Evolutionary conservation across 192 early-diverging fungal species (phyloP).

Genomic region (Chytriomyces confervae): DNA sequence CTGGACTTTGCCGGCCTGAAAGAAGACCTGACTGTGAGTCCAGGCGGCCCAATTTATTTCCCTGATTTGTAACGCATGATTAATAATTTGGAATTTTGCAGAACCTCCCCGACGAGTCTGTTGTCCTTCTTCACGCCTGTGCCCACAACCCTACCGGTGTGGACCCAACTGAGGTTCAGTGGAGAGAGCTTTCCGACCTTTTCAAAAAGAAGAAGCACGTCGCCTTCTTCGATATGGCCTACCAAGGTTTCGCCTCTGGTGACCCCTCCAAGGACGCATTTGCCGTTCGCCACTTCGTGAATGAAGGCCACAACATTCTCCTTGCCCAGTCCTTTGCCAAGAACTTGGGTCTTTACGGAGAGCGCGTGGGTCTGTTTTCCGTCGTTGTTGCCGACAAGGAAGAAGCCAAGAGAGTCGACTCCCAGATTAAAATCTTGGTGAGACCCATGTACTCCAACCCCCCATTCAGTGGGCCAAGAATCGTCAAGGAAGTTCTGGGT

Average conservation of each 20-base stretch:
- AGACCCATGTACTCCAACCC: slow-evolving; percentile 99
- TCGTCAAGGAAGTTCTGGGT: slow-evolving; percentile 87
- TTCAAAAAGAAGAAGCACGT: slow-evolving; percentile 81
- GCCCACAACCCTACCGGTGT: slow-evolving; percentile 99
- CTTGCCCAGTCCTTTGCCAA: slow-evolving; percentile 98
- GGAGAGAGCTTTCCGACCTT: slow-evolving; percentile 83
- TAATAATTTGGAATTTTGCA: slow-evolving; percentile 29
- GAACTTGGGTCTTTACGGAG: slow-evolving; percentile 99
- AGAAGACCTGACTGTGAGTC: slow-evolving; percentile 76
- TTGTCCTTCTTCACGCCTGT: slow-evolving; percentile 96
- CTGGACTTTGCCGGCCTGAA: slow-evolving; percentile 92
- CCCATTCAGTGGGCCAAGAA: slow-evolving; percentile 91
- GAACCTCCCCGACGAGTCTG: slow-evolving; percentile 83
- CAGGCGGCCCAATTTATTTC: neutral
- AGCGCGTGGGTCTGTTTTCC: slow-evolving; percentile 93
- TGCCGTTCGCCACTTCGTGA: slow-evolving; percentile 93
- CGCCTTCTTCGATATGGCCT: slow-evolving; percentile 99
- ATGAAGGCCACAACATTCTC: slow-evolving; percentile 71
- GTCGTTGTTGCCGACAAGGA: slow-evolving; percentile 74
- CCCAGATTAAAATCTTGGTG: slow-evolving; percentile 95
- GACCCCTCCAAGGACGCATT: slow-evolving; percentile 86
- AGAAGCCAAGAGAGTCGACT: slow-evolving; percentile 82
- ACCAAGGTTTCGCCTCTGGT: slow-evolving; percentile 99
- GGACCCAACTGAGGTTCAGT: slow-evolving; percentile 92
- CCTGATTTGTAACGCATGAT: neutral